Evolutionary conservation across 2,329 filamentous ascomycete genomes (phyloP), one percentile per base, ranked within the genome.

Genomic region (Colletotrichum scovillei): DNA sequence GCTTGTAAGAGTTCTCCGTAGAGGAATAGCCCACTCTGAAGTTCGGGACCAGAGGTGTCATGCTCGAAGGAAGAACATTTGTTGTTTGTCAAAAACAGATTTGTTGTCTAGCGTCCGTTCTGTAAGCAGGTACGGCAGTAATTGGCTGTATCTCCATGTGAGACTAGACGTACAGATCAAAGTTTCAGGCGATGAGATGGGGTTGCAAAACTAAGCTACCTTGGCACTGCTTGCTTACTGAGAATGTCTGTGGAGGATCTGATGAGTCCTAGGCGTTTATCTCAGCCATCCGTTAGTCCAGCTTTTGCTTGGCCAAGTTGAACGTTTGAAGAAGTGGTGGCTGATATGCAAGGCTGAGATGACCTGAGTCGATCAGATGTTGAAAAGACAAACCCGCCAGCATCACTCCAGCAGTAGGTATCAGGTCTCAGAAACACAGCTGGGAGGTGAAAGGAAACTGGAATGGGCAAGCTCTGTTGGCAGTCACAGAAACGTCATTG

Each of bases 401-500:
- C 16, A 24, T 42, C 57, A 38, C 58, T n/a, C 9, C 4, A 24
- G 35, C 38, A 26, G 19, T 22, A 22, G 22, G 22, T 22, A 24
- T 38, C 30, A 22, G 57, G 58, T 26, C 58, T 62, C 12, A 19
- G 38, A n/a, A 57, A 26, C n/a, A 64, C 60, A 59, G 32, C 32
- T 35, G 32, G 32, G 32, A 32, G 53, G 38, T 56, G 32, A 60
- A 60, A 73, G 59, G 46, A 55, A 38, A 14, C 2, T 28, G 30
- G 16, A 46, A 19, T 52, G 59, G 63, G 63, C 49, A 58, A 63
- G 35, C 67, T 63, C 42, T 32, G 55, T 60, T 66, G 67, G 67
- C 62, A 67, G 70, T 70, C 70, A 73, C 71, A 24, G 60, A 38
- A 73, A 73, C 67, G 71, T 73, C 71, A 73, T 73, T 71, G 71